phyloP scores from a whole-genome alignment of 768 basidiomycete species.

The Russula griseocarnosa region DNA sequence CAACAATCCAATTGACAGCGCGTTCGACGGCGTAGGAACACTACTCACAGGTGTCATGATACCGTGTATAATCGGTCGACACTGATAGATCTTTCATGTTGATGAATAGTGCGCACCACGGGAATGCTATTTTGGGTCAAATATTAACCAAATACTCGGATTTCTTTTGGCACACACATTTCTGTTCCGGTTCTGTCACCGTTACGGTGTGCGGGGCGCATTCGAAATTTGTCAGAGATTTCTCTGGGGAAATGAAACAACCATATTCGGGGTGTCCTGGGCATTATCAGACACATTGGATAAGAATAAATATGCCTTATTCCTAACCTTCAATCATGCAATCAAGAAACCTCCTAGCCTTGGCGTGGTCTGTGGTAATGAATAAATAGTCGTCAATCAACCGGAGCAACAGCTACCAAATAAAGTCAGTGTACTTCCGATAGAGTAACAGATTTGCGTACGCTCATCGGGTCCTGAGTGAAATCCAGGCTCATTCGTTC shows the following conservation, averaged over 20 bases:
- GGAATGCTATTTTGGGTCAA: constrained; percentile 55
- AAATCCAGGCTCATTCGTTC: constrained; percentile 59
- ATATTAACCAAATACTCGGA: background rate
- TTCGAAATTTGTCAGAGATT: constrained; percentile 87
- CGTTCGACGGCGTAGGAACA: background rate
- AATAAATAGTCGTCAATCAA: constrained; percentile 95
- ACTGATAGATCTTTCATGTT: constrained; percentile 73
- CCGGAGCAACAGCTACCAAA: constrained; percentile 68
- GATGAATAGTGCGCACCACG: constrained; percentile 90
- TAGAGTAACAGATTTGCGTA: constrained; percentile 39
- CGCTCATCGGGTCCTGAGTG: constrained; percentile 55
- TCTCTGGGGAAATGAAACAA: constrained; percentile 82
- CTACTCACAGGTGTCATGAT: constrained; percentile 52
- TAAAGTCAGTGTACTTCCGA: background rate
- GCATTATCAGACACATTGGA: background rate
- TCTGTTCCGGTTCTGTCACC: constrained; percentile 46
- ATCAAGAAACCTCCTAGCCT: constrained; percentile 65
- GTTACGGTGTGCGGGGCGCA: constrained; percentile 51
- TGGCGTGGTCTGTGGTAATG: constrained; percentile 59
- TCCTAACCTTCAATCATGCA: constrained; percentile 67
- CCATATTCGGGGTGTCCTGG: constrained; percentile 92
- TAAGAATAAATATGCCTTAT: background rate
- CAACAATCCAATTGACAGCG: background rate
- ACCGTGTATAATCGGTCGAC: constrained; percentile 72
- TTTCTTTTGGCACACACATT: constrained; percentile 31